phyloP scores from a whole-genome alignment of 345 rosid genomes.

The Boechera divaricarpa region DNA sequence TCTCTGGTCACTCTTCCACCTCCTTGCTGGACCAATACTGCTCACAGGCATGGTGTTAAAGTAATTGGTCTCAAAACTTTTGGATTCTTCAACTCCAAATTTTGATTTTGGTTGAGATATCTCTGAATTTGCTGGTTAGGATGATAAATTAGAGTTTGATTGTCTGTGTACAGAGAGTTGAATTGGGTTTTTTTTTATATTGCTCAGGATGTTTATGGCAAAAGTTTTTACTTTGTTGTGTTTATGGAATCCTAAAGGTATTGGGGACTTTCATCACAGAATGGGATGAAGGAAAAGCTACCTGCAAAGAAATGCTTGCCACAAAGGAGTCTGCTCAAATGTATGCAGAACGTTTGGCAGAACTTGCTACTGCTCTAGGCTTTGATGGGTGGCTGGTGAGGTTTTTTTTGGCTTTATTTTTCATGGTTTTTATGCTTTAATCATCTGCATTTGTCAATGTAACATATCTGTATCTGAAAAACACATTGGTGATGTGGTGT shows the following conservation, averaged over 20 bases:
- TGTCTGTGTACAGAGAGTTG: neutral
- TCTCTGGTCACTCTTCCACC: constrained; percentile 82
- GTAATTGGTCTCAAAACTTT: constrained; percentile 37
- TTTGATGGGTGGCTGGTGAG: constrained; percentile 97
- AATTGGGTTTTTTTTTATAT: neutral
- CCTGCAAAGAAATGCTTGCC: constrained; percentile 61
- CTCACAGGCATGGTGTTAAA: constrained; percentile 89
- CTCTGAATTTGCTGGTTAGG: neutral
- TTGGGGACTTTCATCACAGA: constrained; percentile 90
- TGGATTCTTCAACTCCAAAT: neutral
- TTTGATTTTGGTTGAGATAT: neutral
- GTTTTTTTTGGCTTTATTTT: neutral
- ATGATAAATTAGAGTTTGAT: neutral
- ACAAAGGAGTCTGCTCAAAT: constrained; percentile 71
- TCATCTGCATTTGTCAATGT: neutral
- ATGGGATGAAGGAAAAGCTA: constrained; percentile 73
- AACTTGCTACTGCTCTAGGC: constrained; percentile 70
- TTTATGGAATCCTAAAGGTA: constrained; percentile 53
- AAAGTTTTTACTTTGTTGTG: constrained; percentile 29
- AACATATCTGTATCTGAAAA: neutral
- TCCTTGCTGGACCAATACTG: constrained; percentile 91
- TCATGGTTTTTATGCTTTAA: neutral
- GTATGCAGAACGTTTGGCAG: constrained; percentile 74
- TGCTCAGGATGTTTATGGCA: neutral
- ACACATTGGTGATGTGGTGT: neutral